A percentile compares a stretch with the other conserved stretches of the same genome.
phyloP scores from a whole-genome alignment of 2,329 filamentous ascomycete species.

The Exophiala sp. region DNA sequence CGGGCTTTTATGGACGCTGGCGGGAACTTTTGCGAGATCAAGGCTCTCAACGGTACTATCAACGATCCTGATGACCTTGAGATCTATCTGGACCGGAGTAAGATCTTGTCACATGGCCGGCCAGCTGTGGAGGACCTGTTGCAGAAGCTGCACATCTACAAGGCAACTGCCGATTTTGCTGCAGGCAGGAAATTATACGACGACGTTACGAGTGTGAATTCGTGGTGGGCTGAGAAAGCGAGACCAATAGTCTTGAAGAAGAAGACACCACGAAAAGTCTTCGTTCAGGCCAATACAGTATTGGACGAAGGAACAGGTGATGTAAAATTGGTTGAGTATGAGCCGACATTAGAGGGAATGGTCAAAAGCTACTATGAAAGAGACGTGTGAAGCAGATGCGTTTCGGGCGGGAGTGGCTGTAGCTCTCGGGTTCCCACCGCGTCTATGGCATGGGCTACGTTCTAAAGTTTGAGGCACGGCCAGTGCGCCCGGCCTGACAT shows the following conservation, averaged over 20 bases:
- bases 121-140: conserved; percentile 81
- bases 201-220: conserved; percentile 76
- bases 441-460: no score
- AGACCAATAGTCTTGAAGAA: conserved; percentile 60
- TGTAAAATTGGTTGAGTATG: conserved; percentile 80
- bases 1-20: conserved; percentile 73
- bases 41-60: conserved; percentile 49
- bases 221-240: conserved; percentile 80
- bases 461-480: no score
- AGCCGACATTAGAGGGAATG: conserved; percentile 74
- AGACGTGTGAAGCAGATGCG: conserved; percentile 33
- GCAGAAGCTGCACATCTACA: conserved; percentile 89
- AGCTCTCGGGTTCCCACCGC: no score
- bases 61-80: conserved; percentile 76
- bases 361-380: conserved; percentile 75
- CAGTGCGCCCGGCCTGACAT: no score
- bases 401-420: no score
- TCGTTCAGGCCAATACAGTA: conserved; percentile 88
- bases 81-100: conserved; percentile 77
- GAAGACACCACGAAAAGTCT: conserved; percentile 65
- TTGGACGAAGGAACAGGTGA: conserved; percentile 65
- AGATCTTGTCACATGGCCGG: conserved; percentile 79
- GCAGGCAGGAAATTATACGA: conserved; percentile 76
- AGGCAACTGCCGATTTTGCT: conserved; percentile 79
- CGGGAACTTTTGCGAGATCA: conserved; percentile 80